These are phyloP conservation scores for Apiospora rasikravindrae DNA, from an alignment of 2,329 filamentous ascomycete genomes.

Conservation along the genomic window DNA sequence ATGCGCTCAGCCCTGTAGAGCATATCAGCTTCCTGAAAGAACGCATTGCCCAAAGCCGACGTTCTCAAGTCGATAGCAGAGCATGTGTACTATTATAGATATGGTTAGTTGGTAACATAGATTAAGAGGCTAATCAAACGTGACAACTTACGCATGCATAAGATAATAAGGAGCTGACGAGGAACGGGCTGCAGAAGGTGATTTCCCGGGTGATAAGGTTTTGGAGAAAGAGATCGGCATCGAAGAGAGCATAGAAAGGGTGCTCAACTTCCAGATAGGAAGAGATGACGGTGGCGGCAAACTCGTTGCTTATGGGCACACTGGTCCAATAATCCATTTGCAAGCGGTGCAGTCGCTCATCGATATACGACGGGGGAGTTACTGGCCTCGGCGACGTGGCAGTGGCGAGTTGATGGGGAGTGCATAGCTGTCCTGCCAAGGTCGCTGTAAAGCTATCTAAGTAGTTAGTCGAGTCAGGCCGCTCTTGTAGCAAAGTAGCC, in stretches of 20 bases:
- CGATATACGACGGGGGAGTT: neutral
- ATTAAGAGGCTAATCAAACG: no score
- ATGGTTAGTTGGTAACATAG: no score
- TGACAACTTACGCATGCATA: constrained; percentile 26
- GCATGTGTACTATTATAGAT: neutral
- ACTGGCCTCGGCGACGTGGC: neutral
- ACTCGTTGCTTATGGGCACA: constrained; percentile 19
- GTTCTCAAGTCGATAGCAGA: neutral
- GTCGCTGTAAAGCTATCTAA: neutral
- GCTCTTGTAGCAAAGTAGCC: neutral
- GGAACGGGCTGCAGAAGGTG: constrained; percentile 28
- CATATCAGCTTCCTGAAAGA: constrained; percentile 11
- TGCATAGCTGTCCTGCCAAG: neutral
- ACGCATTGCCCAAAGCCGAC: neutral
- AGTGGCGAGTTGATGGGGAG: neutral
- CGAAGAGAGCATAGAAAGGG: constrained; percentile 26
- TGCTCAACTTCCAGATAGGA: constrained; percentile 26
- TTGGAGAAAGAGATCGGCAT: constrained; percentile 28
- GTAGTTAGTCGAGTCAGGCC: neutral
- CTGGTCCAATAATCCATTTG: constrained; percentile 24
- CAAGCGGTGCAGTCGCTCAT: constrained; percentile 23
- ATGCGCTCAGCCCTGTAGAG: constrained; percentile 9
- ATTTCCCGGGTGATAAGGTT: constrained; percentile 24
- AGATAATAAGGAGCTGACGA: constrained; percentile 25
- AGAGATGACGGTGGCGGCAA: constrained; percentile 24